phyloP scores from a whole-genome alignment of 352 stramenopile genomes.

The Peronosclerospora sorghi region DNA sequence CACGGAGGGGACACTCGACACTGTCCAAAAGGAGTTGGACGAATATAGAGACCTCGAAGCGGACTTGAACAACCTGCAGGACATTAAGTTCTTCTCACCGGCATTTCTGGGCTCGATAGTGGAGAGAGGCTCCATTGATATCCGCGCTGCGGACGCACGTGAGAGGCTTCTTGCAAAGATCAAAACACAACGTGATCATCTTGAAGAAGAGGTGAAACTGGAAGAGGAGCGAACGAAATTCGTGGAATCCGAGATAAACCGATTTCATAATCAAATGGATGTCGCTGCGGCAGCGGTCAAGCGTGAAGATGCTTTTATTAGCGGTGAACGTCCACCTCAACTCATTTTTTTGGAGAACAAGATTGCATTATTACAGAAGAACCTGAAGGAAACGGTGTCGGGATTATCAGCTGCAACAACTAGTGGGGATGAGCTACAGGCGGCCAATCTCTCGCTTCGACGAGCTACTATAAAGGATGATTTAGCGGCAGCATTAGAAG shows the following conservation, averaged over 20 bases:
- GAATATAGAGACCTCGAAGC: conserved; percentile 52
- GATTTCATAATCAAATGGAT: conserved; percentile 60
- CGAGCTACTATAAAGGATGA: conserved; percentile 59
- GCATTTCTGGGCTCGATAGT: conserved; percentile 53
- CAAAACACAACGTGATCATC: conserved; percentile 31
- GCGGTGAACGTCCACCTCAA: conserved; percentile 61
- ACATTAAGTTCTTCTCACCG: conserved; percentile 62
- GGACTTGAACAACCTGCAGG: conserved; percentile 19
- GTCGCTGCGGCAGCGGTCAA: conserved; percentile 47
- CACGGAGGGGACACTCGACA: conserved; percentile 48
- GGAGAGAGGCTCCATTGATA: conserved; percentile 52
- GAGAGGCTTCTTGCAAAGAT: conserved; percentile 53
- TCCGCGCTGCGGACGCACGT: conserved; percentile 39
- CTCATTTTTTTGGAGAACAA: conserved; percentile 73
- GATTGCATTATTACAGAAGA: conserved; percentile 51
- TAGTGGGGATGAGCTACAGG: conserved; percentile 39
- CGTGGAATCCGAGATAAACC: conserved; percentile 50
- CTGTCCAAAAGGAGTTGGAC: conserved; percentile 53
- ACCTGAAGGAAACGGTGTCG: conserved; percentile 53
- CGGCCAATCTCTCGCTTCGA: conserved; percentile 53
- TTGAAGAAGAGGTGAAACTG: conserved; percentile 51
- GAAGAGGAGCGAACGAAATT: conserved; percentile 42
- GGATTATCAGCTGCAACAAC: conserved; percentile 43
- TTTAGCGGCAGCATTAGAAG: conserved; percentile 48
- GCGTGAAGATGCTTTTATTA: conserved; percentile 71